A percentile compares a stretch with the other conserved stretches of the same genome.
Conservation (phyloP, 352 stramenopile genomes). For the Globisporangium iwayamae region DNA sequence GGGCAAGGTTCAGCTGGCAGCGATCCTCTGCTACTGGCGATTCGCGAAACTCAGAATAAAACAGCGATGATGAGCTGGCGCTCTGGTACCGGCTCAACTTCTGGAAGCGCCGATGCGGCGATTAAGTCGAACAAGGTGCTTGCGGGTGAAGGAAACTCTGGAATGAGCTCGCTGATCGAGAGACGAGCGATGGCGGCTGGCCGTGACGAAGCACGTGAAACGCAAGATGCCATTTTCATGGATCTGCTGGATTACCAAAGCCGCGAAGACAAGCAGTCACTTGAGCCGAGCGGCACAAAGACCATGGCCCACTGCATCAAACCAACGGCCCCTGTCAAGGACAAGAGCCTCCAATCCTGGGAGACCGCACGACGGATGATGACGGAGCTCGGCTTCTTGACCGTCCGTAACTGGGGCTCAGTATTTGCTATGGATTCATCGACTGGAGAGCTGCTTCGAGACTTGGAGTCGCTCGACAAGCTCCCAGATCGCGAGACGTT, state of each 20-base stretch:
- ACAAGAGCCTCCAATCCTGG: slow-evolving; percentile 59
- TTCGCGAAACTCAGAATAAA: slow-evolving; percentile 57
- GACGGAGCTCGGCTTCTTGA: slow-evolving; percentile 79
- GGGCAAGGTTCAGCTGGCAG: slow-evolving; percentile 17
- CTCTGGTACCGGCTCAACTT: slow-evolving; percentile 17
- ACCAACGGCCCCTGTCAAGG: slow-evolving; percentile 48
- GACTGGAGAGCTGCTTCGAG: slow-evolving; percentile 47
- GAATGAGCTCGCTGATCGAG: slow-evolving; percentile 61
- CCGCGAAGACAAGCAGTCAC: slow-evolving; percentile 42
- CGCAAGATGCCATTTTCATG: slow-evolving; percentile 65
- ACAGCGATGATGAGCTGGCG: slow-evolving; percentile 74
- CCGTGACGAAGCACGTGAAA: slow-evolving; percentile 45
- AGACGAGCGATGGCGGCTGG: slow-evolving; percentile 50
- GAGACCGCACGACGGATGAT: slow-evolving; percentile 80
- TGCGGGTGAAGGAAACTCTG: slow-evolving; percentile 67
- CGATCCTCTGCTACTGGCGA: slow-evolving; percentile 64
- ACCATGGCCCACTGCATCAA: slow-evolving; percentile 24
- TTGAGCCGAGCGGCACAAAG: slow-evolving; percentile 14
- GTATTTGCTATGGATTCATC: slow-evolving; percentile 75
- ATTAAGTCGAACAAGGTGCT: slow-evolving; percentile 30
- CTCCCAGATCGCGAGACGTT: slow-evolving; percentile 76
- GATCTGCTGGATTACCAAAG: slow-evolving; percentile 59
- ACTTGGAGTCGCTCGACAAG: slow-evolving; percentile 73
- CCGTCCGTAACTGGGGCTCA: slow-evolving; percentile 80
- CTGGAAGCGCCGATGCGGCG: slow-evolving; percentile 15